Base-by-base conservation (phyloP, 305 asterid genomes). In the Galium porrigens region DNA sequence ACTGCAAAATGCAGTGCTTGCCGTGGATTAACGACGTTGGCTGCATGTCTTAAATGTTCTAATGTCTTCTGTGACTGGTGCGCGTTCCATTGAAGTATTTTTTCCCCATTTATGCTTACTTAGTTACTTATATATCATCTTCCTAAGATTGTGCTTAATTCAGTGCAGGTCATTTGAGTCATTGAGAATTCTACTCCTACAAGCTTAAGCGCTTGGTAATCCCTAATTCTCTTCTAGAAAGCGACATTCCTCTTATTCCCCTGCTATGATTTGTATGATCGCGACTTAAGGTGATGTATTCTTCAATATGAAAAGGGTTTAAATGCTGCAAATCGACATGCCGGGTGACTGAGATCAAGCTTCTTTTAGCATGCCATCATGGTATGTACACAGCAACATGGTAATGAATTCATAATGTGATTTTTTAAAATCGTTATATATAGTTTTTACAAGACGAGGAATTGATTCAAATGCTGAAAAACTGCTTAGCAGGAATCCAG, bases 141-240 rank as follows among this genome's bases (percentile, higher is more conserved):
- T 46, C 22, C 0, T 30, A 17, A 1, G 27, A 48, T 10, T 17
- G 30, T 39, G 32, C 15, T 9, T 46, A 27, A 22, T 75, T 20
- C 94, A 89, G 95, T 82, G 85, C 87, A 82, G 97, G 94, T 76
- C 97, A 90, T 68, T 76, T 87, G 79, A 78, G 76, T 63, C 95
- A 90, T 79, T 78, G 60, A 63, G 87, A 83, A 53, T 89, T 80
- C 65, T 87, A 85, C 74, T 87, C 97, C 42, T 76, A 77, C 74
- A 87, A 81, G 77, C 89, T 90, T 46, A 83, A 73, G 69, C 90
- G 95, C 48, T 70, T 90, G 89, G 95, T 85, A 82, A 78, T 49
- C 18, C 51, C 51, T 44, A 14, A 14, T 14, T 44, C 51, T 4
- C 58, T 48, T 11, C 37, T n/a, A 18, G 18, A 53, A 22, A 7